Evolutionary conservation across 768 basidiomycete species (phyloP).

Genomic region (Lentinus tigrinus): DNA sequence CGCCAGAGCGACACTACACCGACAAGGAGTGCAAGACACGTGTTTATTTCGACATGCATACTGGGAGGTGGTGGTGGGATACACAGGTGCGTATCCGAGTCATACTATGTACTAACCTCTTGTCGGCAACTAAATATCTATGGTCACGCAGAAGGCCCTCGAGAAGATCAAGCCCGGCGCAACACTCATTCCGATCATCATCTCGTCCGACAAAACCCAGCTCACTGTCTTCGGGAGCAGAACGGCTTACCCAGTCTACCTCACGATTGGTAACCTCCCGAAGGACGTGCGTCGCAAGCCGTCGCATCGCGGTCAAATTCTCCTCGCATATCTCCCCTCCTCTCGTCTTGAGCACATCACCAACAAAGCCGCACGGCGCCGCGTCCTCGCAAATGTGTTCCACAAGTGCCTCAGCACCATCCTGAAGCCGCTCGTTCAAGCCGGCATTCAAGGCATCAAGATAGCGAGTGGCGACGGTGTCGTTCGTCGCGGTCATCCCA

Average conservation of each 20-base stretch:
- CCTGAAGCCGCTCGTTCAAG: slow-evolving; percentile 10
- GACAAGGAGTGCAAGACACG: slow-evolving; percentile 23
- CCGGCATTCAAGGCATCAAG: slow-evolving; percentile 14
- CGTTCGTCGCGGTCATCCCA: slow-evolving; percentile 21
- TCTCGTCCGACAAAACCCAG: slow-evolving; percentile 25
- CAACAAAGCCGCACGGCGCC: slow-evolving; percentile 17
- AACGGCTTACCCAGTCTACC: slow-evolving; percentile 23
- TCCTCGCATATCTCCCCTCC: slow-evolving; percentile 26
- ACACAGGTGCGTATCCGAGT: slow-evolving; percentile 35
- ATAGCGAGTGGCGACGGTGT: slow-evolving; percentile 25
- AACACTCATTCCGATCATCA: slow-evolving; percentile 20
- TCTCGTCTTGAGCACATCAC: slow-evolving; percentile 16
- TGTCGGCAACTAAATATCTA: too few species aligned
- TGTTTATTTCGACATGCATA: slow-evolving; percentile 40
- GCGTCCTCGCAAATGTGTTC: slow-evolving; percentile 20
- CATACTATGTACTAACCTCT: neutral
- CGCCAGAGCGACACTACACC: slow-evolving; percentile 34
- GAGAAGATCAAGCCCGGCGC: slow-evolving; percentile 14
- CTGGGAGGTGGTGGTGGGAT: slow-evolving; percentile 47
- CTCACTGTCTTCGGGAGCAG: slow-evolving; percentile 20
- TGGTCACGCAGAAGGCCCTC: slow-evolving; percentile 7
- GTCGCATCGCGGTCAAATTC: slow-evolving; percentile 19
- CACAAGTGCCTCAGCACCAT: slow-evolving; percentile 19
- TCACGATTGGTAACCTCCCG: slow-evolving; percentile 28
- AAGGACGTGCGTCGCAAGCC: slow-evolving; percentile 25